Percentiles rank a stretch among this genome's conserved stretches.
Evolutionary conservation across 768 basidiomycete genomes (phyloP).

Genomic region (Phlegmacium glaucopus): DNA sequence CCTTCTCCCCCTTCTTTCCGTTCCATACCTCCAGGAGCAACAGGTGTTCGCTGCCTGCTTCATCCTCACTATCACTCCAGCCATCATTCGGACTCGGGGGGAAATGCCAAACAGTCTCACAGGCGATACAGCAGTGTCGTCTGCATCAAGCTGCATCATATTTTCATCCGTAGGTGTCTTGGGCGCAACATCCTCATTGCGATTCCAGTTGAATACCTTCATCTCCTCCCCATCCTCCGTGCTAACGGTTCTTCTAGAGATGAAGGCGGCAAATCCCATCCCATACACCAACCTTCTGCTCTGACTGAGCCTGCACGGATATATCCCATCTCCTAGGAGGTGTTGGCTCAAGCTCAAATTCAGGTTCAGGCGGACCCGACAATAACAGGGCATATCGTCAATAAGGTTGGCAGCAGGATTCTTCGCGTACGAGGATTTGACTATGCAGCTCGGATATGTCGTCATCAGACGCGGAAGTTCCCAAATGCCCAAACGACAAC

Average conservation of each 20-base stretch:
- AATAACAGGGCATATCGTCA: slow-evolving; percentile 47
- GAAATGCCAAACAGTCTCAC: slow-evolving; percentile 25
- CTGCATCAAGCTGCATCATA: slow-evolving; percentile 28
- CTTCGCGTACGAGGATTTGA: slow-evolving; percentile 40
- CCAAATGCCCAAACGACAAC: slow-evolving; percentile 12
- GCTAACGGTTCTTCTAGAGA: slow-evolving; percentile 16
- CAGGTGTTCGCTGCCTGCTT: slow-evolving; percentile 12
- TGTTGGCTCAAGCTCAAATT: too few relatives aligned
- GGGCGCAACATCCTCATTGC: neutral
- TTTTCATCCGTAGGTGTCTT: slow-evolving; percentile 16
- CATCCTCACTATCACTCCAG: slow-evolving; percentile 38
- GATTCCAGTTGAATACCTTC: slow-evolving; percentile 21
- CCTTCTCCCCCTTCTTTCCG: slow-evolving; percentile 41
- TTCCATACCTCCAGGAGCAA: slow-evolving; percentile 6
- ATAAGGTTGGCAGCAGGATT: slow-evolving; percentile 50
- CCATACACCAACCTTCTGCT: too few relatives aligned
- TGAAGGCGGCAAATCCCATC: slow-evolving; percentile 18
- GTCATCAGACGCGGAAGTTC: neutral
- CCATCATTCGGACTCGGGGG: slow-evolving; percentile 20
- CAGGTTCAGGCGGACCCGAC: slow-evolving; percentile 35
- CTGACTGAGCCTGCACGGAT: too few relatives aligned
- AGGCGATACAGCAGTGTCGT: slow-evolving; percentile 23
- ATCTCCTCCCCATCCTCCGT: slow-evolving; percentile 14
- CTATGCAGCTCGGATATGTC: neutral
- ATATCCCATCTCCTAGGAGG: too few relatives aligned